phyloP scores from a whole-genome alignment of 2,329 filamentous ascomycete species.

The Colletotrichum truncatum region DNA sequence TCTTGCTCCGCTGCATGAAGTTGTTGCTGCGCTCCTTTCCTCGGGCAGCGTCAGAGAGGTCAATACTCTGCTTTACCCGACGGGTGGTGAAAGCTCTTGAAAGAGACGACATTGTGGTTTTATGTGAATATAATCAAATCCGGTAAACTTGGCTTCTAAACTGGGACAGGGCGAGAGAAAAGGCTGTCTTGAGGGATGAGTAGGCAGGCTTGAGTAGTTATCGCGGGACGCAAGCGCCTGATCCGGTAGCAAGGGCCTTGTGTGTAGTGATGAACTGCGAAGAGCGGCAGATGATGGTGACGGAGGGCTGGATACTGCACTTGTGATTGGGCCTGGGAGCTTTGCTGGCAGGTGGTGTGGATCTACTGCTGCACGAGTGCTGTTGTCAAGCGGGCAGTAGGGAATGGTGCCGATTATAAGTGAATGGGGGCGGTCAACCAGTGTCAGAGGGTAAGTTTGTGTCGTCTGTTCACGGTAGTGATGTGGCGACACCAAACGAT shows the following conservation, averaged over 20 bases:
- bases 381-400: slow-evolving; percentile 25
- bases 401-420: background rate
- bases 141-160: background rate
- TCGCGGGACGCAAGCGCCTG: slow-evolving; percentile 18
- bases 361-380: slow-evolving; percentile 23
- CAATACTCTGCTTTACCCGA: slow-evolving; percentile 66
- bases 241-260: slow-evolving; percentile 7
- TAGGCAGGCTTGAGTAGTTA: slow-evolving; percentile 5
- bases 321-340: slow-evolving; percentile 24
- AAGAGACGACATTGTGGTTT: slow-evolving; percentile 62
- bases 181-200: background rate
- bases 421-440: background rate
- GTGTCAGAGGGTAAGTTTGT: slow-evolving; percentile 2
- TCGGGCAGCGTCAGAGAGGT: slow-evolving; percentile 51
- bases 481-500: slow-evolving; percentile 3
- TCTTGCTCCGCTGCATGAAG: slow-evolving; percentile 58
- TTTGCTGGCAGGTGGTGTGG: slow-evolving; percentile 26
- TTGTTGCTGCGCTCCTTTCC: slow-evolving; percentile 30
- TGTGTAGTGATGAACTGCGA: slow-evolving; percentile 9
- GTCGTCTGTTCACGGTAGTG: background rate
- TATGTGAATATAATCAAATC: background rate
- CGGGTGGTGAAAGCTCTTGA: slow-evolving; percentile 78
- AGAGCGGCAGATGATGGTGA: slow-evolving; percentile 21
- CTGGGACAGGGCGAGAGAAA: background rate
- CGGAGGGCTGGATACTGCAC: slow-evolving; percentile 7